Evolutionary conservation across 306 rosid genomes (phyloP).

Genomic region (Acacia crassicarpa): DNA sequence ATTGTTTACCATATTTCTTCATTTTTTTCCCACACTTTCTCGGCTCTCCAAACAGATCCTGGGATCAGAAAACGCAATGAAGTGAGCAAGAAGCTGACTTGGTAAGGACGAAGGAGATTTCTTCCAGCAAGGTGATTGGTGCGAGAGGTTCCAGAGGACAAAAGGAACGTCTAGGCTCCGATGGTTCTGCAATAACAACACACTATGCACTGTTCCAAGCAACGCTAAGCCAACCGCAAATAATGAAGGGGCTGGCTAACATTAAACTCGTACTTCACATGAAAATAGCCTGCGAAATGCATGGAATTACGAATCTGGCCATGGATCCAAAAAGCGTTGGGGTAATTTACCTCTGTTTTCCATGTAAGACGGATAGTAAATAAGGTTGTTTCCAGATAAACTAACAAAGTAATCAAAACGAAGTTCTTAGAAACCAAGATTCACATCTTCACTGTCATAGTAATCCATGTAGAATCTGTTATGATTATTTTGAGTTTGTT

Average conservation of each 20-base stretch:
- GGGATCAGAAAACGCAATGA: slow-evolving; percentile 11
- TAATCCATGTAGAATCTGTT: slow-evolving; percentile 81
- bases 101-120: neutral
- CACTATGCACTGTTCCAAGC: slow-evolving; percentile 15
- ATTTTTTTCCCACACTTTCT: slow-evolving; percentile 24
- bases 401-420: neutral
- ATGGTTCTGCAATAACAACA: slow-evolving; percentile 32
- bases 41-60: slow-evolving; percentile 24
- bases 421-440: slow-evolving; percentile 9
- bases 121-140: neutral
- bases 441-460: slow-evolving; percentile 95
- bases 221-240: neutral
- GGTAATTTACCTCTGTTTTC: no score
- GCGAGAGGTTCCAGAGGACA: neutral
- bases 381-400: neutral
- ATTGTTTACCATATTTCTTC: neutral
- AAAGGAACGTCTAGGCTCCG: slow-evolving; percentile 18
- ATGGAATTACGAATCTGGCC: slow-evolving; percentile 27
- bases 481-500: neutral
- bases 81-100: slow-evolving; percentile 14
- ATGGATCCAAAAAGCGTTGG: neutral
- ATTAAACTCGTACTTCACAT: neutral
- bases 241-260: neutral
- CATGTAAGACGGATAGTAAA: no score
- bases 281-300: slow-evolving; percentile 4